A percentile compares a stretch with the other conserved stretches of the same genome.
phyloP scores from a whole-genome alignment of 768 basidiomycete genomes.

The Rhodotorula kratochvilovae region DNA sequence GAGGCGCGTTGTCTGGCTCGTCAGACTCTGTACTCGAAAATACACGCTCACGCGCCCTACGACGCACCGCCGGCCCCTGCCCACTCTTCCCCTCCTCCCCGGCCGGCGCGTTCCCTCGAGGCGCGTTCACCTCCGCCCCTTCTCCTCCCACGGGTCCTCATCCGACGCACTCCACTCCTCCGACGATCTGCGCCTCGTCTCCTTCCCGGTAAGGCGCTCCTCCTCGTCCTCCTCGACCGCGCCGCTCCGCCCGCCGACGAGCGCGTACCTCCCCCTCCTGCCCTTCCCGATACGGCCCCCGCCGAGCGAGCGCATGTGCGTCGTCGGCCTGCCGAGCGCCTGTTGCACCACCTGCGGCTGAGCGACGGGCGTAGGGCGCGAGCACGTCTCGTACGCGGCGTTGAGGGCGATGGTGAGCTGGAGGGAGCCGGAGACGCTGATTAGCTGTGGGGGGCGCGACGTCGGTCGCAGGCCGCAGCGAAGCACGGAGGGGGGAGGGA shows the following conservation, averaged over 20 bases:
- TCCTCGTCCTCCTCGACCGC: background rate
- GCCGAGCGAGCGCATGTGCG: no score
- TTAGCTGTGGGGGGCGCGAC: background rate
- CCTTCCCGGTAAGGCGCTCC: background rate
- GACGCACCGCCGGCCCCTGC: no score
- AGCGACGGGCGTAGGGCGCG: no score
- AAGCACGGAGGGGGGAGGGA: no score
- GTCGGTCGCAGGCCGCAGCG: background rate
- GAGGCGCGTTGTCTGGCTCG: no score
- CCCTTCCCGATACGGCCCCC: no score
- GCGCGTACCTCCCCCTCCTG: background rate
- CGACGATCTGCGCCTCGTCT: no score
- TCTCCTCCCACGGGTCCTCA: background rate
- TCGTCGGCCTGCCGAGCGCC: background rate
- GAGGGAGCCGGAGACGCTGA: conserved; percentile 9
- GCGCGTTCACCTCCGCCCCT: background rate
- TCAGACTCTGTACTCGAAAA: no score
- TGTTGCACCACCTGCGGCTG: background rate
- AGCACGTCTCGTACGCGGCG: background rate
- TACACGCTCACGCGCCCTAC: no score
- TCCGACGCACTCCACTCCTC: background rate
- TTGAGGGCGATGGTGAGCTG: conserved; percentile 15
- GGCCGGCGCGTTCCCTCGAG: no score
- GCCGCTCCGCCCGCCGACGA: background rate
- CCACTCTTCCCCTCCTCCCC: no score